Percentiles rank a stretch among this genome's conserved stretches.
These are phyloP conservation scores for Adiantum capillusveneris DNA, from an alignment of 75 land plant genomes.

Conservation along the genomic window DNA sequence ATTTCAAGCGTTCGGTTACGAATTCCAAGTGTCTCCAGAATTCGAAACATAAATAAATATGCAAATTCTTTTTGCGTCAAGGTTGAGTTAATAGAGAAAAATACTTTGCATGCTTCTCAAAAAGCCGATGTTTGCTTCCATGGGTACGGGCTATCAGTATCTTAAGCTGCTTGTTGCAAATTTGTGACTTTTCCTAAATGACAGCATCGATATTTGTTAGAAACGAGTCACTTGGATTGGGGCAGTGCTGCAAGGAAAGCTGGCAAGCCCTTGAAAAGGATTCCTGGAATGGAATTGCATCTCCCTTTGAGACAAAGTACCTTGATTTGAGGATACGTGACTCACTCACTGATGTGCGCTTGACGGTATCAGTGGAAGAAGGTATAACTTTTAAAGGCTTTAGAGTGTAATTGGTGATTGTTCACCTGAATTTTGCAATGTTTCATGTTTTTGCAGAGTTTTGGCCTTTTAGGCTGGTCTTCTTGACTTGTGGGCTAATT, in stretches of 20 bases:
- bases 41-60: constrained; percentile 43
- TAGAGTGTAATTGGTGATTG: too few relatives aligned
- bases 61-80: constrained; percentile 46
- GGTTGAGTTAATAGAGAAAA: constrained; percentile 31
- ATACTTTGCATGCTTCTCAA: constrained; percentile 26
- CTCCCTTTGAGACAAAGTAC: constrained; percentile 59
- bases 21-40: constrained; percentile 48
- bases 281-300: constrained; percentile 48
- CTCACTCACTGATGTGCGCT: constrained; percentile 16
- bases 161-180: not conserved
- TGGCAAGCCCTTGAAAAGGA: constrained; percentile 71
- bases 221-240: constrained; percentile 58
- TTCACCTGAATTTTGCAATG: not conserved
- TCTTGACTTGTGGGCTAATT: constrained; percentile 44
- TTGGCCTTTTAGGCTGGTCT: constrained; percentile 44
- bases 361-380: constrained; percentile 59
- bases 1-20: constrained; percentile 45
- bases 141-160: constrained; percentile 29
- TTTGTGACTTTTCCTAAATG: not conserved
- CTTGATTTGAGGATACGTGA: constrained; percentile 55
- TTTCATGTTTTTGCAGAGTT: constrained; percentile 54
- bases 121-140: constrained; percentile 74
- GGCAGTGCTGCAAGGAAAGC: constrained; percentile 55
- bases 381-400: too few relatives aligned
- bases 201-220: constrained; percentile 24